Evolutionary conservation across 305 asterid genomes (phyloP).

Genomic region (Lippia alba): DNA sequence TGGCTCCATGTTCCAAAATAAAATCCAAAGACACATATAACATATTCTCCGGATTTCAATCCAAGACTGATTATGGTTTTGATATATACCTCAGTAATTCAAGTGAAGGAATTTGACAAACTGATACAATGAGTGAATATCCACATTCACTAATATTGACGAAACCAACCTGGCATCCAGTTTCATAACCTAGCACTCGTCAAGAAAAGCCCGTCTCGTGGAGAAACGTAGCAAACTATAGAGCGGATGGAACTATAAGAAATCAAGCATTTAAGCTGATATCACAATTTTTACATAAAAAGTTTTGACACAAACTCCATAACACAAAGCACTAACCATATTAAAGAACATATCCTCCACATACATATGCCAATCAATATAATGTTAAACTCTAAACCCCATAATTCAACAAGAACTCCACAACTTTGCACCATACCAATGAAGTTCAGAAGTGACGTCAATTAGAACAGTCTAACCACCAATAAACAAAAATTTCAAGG

Average conservation of each 20-base stretch:
- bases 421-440: slow-evolving; percentile 10
- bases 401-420: slow-evolving; percentile 1
- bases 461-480: slow-evolving; percentile 4
- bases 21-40: background rate
- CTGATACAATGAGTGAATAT: background rate
- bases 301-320: background rate
- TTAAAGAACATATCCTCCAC: background rate
- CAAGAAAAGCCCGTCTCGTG: background rate
- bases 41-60: too few species aligned
- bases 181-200: slow-evolving; percentile 19
- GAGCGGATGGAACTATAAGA: background rate
- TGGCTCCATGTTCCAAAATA: slow-evolving; percentile 11
- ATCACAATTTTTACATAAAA: slow-evolving; percentile 4
- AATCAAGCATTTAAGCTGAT: background rate
- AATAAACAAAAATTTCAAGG: background rate
- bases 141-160: background rate
- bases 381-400: slow-evolving; percentile 5
- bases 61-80: background rate
- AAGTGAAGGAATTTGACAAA: background rate
- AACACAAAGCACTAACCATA: background rate
- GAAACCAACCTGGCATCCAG: slow-evolving; percentile 4
- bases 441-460: slow-evolving; percentile 22
- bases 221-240: background rate
- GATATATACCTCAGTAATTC: too few species aligned
- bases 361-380: background rate